Evolutionary conservation across 306 rosid genomes (phyloP).

Genomic region (Ormosia semicastrata): DNA sequence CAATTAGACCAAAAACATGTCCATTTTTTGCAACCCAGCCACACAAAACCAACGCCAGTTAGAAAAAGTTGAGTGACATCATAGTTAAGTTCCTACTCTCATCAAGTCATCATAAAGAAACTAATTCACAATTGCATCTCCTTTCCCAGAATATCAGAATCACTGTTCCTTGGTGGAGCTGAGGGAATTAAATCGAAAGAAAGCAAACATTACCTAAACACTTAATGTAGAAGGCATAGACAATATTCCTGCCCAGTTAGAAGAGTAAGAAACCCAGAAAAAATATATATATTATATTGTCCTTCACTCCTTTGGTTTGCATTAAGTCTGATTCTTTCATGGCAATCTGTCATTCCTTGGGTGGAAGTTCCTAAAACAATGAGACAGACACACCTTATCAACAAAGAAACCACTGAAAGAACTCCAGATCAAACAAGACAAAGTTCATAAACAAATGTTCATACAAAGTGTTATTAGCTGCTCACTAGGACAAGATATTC

Average conservation of each 20-base stretch:
- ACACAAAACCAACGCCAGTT: slow-evolving; percentile 6
- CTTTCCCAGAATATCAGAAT: not conserved
- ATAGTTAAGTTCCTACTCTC: not conserved
- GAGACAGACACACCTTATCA: not conserved
- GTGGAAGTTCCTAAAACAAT: not conserved
- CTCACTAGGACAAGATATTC: slow-evolving; percentile 1
- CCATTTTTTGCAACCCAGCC: not conserved
- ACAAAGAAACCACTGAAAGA: slow-evolving; percentile 2
- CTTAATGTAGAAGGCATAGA: not conserved
- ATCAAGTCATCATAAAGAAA: not conserved
- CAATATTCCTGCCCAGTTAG: not conserved
- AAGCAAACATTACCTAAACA: not conserved
- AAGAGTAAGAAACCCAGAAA: not conserved
- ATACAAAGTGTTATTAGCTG: not conserved
- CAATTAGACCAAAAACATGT: not conserved
- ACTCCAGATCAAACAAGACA: not conserved
- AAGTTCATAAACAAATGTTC: not conserved
- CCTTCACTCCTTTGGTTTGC: not conserved
- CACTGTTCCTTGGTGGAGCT: not conserved
- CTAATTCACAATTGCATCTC: not conserved
- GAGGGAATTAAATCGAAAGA: not conserved
- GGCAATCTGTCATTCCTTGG: not conserved
- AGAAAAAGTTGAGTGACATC: not conserved
- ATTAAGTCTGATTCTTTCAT: not conserved
- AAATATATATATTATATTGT: not conserved